These are phyloP conservation scores for Hirsutella minnesotensis DNA, from an alignment of 2,329 filamentous ascomycete genomes.

Conservation along the genomic window DNA sequence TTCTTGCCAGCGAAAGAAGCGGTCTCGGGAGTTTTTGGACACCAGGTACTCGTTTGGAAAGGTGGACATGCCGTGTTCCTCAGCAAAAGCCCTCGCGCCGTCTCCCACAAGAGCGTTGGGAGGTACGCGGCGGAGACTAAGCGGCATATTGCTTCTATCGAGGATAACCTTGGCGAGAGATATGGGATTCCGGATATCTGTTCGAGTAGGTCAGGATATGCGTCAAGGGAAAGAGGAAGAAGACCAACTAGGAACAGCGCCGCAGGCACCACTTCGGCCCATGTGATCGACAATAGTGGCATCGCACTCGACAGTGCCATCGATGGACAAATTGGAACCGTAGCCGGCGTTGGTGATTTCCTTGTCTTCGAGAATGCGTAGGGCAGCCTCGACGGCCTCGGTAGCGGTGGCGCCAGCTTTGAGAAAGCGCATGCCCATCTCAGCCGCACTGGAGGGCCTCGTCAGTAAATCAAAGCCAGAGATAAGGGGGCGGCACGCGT, in stretches of 20 bases:
- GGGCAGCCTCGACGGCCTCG: constrained; percentile 81
- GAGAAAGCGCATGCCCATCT: constrained; percentile 69
- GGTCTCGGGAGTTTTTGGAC: constrained; percentile 66
- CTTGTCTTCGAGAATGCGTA: constrained; percentile 79
- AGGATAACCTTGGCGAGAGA: constrained; percentile 74
- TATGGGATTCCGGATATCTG: constrained; percentile 89
- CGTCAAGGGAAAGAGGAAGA: neutral
- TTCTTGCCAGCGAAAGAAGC: constrained; percentile 67
- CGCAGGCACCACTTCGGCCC: constrained; percentile 85
- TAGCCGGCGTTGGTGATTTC: constrained; percentile 96
- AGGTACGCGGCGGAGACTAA: constrained; percentile 81
- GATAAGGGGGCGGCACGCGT: constrained; percentile 21
- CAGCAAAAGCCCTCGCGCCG: constrained; percentile 79
- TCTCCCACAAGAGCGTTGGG: constrained; percentile 83
- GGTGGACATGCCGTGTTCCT: constrained; percentile 61
- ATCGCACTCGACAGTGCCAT: constrained; percentile 88
- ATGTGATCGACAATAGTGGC: constrained; percentile 85
- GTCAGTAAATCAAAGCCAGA: neutral
- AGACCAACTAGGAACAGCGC: constrained; percentile 67
- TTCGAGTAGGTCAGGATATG: neutral
- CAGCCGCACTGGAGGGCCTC: constrained; percentile 56
- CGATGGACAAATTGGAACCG: constrained; percentile 85
- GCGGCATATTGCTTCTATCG: constrained; percentile 59
- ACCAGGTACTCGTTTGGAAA: constrained; percentile 67
- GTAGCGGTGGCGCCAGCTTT: constrained; percentile 67